Conservation (phyloP, 306 rosid species). For the Alnus rubra region DNA sequence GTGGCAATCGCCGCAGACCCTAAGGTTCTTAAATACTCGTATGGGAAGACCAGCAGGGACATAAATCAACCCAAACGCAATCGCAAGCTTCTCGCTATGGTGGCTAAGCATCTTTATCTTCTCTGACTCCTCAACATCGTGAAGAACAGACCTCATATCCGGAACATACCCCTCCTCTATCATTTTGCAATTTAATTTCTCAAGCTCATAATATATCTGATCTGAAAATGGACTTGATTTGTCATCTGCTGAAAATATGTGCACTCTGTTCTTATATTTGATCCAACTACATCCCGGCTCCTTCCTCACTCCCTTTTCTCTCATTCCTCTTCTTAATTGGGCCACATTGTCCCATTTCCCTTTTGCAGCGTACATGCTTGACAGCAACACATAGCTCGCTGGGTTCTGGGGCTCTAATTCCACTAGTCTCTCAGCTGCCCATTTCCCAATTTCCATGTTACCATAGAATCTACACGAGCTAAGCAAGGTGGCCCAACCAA, state of each 20-base stretch:
- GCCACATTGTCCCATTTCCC: slow-evolving; percentile 89
- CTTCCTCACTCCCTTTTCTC: slow-evolving; percentile 73
- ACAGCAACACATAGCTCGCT: slow-evolving; percentile 79
- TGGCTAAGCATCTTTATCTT: slow-evolving; percentile 78
- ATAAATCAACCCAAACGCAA: slow-evolving; percentile 85
- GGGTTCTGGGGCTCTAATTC: slow-evolving; percentile 85
- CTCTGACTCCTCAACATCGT: slow-evolving; percentile 80
- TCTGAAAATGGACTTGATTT: slow-evolving; percentile 65
- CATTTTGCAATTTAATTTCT: slow-evolving; percentile 60
- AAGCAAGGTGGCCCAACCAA: slow-evolving; percentile 87
- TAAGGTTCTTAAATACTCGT: slow-evolving; percentile 74
- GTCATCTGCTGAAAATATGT: slow-evolving; percentile 86
- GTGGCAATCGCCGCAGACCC: slow-evolving; percentile 93
- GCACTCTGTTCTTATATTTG: slow-evolving; percentile 72
- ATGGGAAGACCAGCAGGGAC: slow-evolving; percentile 70
- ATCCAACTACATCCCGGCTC: slow-evolving; percentile 98
- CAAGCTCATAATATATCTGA: slow-evolving; percentile 76
- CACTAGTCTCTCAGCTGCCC: slow-evolving; percentile 84
- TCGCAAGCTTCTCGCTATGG: slow-evolving; percentile 92
- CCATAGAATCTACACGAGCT: slow-evolving; percentile 76
- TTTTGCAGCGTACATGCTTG: slow-evolving; percentile 78
- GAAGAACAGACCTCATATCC: slow-evolving; percentile 77
- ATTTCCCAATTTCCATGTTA: slow-evolving; percentile 75
- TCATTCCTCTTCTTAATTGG: slow-evolving; percentile 75
- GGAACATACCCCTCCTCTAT: slow-evolving; percentile 75